Conservation (phyloP, 352 stramenopile species). For the Phytopythium vexans region DNA sequence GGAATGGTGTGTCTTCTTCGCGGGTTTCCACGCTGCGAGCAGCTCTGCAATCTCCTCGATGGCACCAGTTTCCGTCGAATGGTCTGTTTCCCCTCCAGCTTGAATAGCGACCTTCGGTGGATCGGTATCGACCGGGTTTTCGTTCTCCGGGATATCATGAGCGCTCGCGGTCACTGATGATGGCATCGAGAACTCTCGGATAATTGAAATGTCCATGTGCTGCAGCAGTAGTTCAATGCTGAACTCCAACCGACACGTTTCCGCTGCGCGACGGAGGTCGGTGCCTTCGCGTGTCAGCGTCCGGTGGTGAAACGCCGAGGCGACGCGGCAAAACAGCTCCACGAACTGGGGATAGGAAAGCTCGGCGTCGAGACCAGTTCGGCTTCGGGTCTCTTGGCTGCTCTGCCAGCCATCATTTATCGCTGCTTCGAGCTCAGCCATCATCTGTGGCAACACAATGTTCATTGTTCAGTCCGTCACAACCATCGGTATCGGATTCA, state of each 20-base stretch:
- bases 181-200: constrained; percentile 8
- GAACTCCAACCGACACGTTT: constrained; percentile 62
- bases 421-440: constrained; percentile 10
- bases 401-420: constrained; percentile 4
- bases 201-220: constrained; percentile 47
- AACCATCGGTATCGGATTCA: not conserved
- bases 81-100: constrained; percentile 9
- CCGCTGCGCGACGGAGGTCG: constrained; percentile 45
- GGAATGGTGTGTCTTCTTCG: constrained; percentile 11
- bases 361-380: not conserved
- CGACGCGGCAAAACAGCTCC: constrained; percentile 61
- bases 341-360: constrained; percentile 63
- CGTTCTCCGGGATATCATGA: too few species aligned
- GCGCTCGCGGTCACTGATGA: too few species aligned
- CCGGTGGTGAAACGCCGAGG: constrained; percentile 45
- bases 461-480: not conserved
- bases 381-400: not conserved
- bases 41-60: constrained; percentile 26
- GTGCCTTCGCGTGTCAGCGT: constrained; percentile 43
- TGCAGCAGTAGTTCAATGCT: constrained; percentile 55
- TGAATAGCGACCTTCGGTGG: too few species aligned
- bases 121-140: too few species aligned
- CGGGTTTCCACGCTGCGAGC: constrained; percentile 15
- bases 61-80: constrained; percentile 10
- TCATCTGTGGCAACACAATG: constrained; percentile 9